phyloP scores from a whole-genome alignment of 306 rosid species.

The Canavalia gladiata region DNA sequence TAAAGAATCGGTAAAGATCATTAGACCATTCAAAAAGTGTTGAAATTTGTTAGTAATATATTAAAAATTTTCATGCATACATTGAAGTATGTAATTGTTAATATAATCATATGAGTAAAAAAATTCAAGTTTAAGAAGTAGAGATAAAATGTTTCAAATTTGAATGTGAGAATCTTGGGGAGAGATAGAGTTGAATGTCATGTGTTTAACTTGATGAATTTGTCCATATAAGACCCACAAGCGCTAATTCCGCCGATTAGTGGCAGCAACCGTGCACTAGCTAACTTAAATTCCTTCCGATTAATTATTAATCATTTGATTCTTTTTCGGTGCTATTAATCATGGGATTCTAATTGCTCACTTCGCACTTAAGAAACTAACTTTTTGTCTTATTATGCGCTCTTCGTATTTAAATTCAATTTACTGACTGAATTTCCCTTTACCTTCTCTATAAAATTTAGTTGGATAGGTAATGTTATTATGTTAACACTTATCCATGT shows the following conservation, averaged over 20 bases:
- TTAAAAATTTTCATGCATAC: background rate
- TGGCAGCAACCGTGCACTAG: slow-evolving; percentile 45
- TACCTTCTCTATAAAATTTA: background rate
- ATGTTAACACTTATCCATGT: background rate
- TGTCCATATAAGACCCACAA: background rate
- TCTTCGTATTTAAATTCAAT: background rate
- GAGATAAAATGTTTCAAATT: background rate
- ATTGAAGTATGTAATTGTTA: background rate
- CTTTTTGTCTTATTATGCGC: slow-evolving; percentile 20
- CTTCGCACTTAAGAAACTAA: background rate
- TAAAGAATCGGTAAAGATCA: background rate
- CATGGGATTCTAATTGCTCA: slow-evolving; percentile 19
- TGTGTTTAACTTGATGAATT: slow-evolving; percentile 27
- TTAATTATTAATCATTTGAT: slow-evolving; percentile 10
- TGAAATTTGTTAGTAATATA: background rate
- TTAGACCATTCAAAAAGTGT: background rate
- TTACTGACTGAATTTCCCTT: background rate
- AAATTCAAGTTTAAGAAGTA: background rate
- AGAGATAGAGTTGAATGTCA: background rate
- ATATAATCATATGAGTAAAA: background rate
- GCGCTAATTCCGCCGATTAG: slow-evolving; percentile 56
- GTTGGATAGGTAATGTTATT: background rate
- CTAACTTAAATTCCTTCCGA: slow-evolving; percentile 1
- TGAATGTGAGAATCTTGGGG: slow-evolving; percentile 6
- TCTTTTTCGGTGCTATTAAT: slow-evolving; percentile 33